Evolutionary conservation across 2,329 filamentous ascomycete genomes (phyloP), one percentile per base, ranked within the genome.

Genomic region (Calonectria fujianensis): DNA sequence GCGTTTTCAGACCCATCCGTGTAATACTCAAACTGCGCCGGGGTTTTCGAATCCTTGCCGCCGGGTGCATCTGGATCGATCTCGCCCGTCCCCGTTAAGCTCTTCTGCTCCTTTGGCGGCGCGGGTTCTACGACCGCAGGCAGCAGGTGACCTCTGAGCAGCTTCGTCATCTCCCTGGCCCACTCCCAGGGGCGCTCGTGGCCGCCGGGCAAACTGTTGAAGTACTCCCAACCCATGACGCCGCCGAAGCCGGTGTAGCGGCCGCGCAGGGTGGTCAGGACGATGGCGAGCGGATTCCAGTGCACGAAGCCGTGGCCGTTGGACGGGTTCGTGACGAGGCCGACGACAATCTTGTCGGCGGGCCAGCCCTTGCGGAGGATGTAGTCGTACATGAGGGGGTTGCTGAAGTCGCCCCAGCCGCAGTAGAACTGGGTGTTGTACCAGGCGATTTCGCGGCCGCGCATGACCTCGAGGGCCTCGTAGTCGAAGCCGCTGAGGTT

Each of bases 381-480:
- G 65, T 83, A 78, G 70, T 91, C 87, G 81, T 90, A 92, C 82
- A 88, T 86, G 51, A 82, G 70, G 0, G 89, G 85, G 35, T 81
- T 87, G 59, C 80, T 83, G 74, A 89, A 85, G 77, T 89, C 88
- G 11, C 95, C 95, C 93, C 95, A 98, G 2, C 95, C 95, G 82
- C 94, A 97, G 88, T 98, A 98, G 85, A 98, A 98, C 82, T 98
- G 96, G 8, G 93, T 90, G 82, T 98, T 98, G 84, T 98, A 98
- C 92, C 95, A 98, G 3, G 90, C 89, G 35, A 98, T 94, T 54
- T 93, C 89, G 20, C 84, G 85, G 0, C 93, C 93, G 8, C 91
- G 88, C 83, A 91, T 89, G 14, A 89, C 88, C 82, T 98, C 95
- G 3, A 98, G 89, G 14, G 92, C 88, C 57, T 92, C 89, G 84